Conservation (phyloP, 2,329 filamentous ascomycete genomes). For the Claviceps pazoutovae region DNA sequence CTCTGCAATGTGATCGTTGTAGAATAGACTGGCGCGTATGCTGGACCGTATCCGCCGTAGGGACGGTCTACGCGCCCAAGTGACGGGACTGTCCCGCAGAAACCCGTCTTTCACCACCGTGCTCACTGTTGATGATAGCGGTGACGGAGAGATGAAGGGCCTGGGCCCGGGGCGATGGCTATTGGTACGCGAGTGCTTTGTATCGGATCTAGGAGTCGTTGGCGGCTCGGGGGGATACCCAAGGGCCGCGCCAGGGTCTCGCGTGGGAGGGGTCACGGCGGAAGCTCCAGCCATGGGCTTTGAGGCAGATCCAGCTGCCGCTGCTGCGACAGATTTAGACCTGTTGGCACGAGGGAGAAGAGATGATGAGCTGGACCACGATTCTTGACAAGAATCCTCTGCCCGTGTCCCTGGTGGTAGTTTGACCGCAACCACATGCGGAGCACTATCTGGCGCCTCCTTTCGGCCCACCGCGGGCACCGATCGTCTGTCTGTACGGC, state of each 20-base stretch:
- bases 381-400: conserved; percentile 30
- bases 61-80: conserved; percentile 27
- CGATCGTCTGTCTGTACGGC: conserved; percentile 21
- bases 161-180: conserved; percentile 21
- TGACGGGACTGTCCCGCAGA: conserved; percentile 29
- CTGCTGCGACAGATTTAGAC: conserved; percentile 23
- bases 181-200: conserved; percentile 17
- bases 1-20: conserved; percentile 28
- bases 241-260: conserved; percentile 13
- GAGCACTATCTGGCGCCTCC: conserved; percentile 17
- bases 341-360: conserved; percentile 22
- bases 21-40: conserved; percentile 40
- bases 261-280: conserved; percentile 18
- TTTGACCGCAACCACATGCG: conserved; percentile 20
- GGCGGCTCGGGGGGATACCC: conserved; percentile 13
- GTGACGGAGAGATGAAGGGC: conserved; percentile 44
- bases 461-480: conserved; percentile 20
- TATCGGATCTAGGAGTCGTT: conserved; percentile 15
- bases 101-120: conserved; percentile 44
- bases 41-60: conserved; percentile 33
- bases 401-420: conserved; percentile 23
- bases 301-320: conserved; percentile 13
- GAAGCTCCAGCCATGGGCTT: conserved; percentile 15
- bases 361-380: conserved; percentile 16
- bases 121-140: conserved; percentile 44